phyloP scores from a whole-genome alignment of 805 yeast genomes.

The Kodamaea kaohsiungensis region DNA sequence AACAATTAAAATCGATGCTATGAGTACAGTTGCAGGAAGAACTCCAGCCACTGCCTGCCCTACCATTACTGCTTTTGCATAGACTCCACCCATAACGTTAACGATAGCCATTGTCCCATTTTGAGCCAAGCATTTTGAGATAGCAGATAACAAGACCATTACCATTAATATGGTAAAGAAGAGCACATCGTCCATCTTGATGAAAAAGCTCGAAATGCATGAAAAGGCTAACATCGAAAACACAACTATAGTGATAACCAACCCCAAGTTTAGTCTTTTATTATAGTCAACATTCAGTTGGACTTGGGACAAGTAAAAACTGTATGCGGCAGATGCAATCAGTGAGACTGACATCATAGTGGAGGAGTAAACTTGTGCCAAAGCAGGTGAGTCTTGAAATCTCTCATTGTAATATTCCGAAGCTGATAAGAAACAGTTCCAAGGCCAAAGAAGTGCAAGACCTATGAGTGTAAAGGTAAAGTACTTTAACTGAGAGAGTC shows the following conservation, averaged over 20 bases:
- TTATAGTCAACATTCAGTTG: slow-evolving; percentile 63
- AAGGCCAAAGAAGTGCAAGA: slow-evolving; percentile 87
- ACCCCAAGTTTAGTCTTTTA: slow-evolving; percentile 59
- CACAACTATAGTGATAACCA: slow-evolving; percentile 52
- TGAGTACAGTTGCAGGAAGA: slow-evolving; percentile 73
- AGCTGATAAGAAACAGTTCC: slow-evolving; percentile 90
- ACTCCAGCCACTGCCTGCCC: slow-evolving; percentile 97
- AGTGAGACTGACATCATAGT: slow-evolving; percentile 89
- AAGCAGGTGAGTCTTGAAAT: slow-evolving; percentile 48
- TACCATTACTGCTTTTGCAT: slow-evolving; percentile 87
- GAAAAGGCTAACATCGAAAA: slow-evolving; percentile 61
- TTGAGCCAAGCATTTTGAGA: slow-evolving; percentile 82
- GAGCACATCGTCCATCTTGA: slow-evolving; percentile 34
- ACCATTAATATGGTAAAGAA: slow-evolving; percentile 59
- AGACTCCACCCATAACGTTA: slow-evolving; percentile 69
- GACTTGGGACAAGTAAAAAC: slow-evolving; percentile 60
- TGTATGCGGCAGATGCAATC: slow-evolving; percentile 58
- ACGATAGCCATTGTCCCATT: slow-evolving; percentile 89
- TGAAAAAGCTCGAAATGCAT: slow-evolving; percentile 37
- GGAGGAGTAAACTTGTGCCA: slow-evolving; percentile 68
- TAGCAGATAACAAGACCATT: slow-evolving; percentile 62
- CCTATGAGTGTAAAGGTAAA: slow-evolving; percentile 69
- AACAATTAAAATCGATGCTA: slow-evolving; percentile 48
- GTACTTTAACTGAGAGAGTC: slow-evolving; percentile 43
- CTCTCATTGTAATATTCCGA: slow-evolving; percentile 73